Evolutionary conservation across 768 basidiomycete genomes (phyloP), one percentile per base, ranked within the genome.

Genomic region (Boletus huronensis): DNA sequence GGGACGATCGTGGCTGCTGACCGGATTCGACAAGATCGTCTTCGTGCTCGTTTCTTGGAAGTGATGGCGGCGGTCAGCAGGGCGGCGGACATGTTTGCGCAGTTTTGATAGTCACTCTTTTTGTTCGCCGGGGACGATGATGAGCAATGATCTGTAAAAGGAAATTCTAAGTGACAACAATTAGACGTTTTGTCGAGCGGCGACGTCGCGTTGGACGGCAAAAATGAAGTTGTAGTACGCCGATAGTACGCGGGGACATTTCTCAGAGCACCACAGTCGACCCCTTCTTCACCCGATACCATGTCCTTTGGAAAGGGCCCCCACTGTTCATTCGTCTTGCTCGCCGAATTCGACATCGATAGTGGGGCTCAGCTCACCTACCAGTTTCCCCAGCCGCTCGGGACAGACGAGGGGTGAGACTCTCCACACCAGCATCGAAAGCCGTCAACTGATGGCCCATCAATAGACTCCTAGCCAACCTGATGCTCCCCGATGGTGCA

Each of bases 291-390:
- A 17, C 56, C 34, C n/a, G n/a, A 21, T 10, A 68, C 60, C 50
- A 86, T 87, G 85, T 69, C 79, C 48, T 55, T 62, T 2, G 78
- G 76, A 73, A 78, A 81, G 74, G 81, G 82, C 38, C 82, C 88
- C 54, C 89, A 91, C 70, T 90, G 89, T 62, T 91, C 93, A 19
- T 98, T 95, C 74, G 88, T 97, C 55, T 79, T 99, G 45, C 82
- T 98, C 50, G 97, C 97, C n/a, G 97, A 98, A 71, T 99, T 99
- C 75, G 92, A 99, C 76, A 98, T 99, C 59, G 87, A 93, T 67
- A 84, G 89, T 53, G 97, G 97, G 32, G 90, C 95, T 3, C 89
- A 93, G 59, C 78, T 99, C 58, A 88, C 92, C 39, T 95, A 97
- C 71, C 93, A 98, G 72, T 98, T 96, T 67, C 97, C 97, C 10